Conservation (phyloP, 2,329 filamentous ascomycete genomes). For the Alternaria novae-zelandiae region DNA sequence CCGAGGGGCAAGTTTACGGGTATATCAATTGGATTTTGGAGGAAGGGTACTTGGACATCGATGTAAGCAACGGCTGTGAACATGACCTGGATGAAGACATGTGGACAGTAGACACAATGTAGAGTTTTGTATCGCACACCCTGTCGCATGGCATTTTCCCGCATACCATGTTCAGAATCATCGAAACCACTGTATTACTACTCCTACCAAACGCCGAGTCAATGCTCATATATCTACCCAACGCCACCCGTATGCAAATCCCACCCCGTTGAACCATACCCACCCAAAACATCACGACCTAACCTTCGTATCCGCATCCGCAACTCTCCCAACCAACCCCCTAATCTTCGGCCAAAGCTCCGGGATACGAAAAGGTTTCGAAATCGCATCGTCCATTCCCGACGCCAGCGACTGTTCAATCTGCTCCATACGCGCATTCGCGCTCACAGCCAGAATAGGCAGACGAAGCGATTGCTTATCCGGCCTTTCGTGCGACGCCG, state of each 20-base stretch:
- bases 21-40: neutral
- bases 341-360: conserved; percentile 29
- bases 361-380: conserved; percentile 33
- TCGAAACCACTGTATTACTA: neutral
- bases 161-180: too few species aligned
- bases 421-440: conserved; percentile 45
- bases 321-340: conserved; percentile 10
- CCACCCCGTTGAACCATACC: too few species aligned
- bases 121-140: too few species aligned
- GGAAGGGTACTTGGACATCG: neutral
- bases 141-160: too few species aligned
- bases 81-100: neutral
- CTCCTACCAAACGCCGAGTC: neutral
- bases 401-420: conserved; percentile 35
- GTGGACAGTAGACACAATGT: too few species aligned
- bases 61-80: neutral
- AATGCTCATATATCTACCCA: neutral
- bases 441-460: conserved; percentile 44
- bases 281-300: neutral
- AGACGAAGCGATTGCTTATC: conserved; percentile 15
- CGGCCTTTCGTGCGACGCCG: neutral
- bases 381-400: conserved; percentile 42
- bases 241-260: neutral
- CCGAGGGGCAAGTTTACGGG: neutral
- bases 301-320: neutral